Evolutionary conservation across 768 basidiomycete species (phyloP), one percentile per base, ranked within the genome.

Genomic region (Pulveroboletus sp.): DNA sequence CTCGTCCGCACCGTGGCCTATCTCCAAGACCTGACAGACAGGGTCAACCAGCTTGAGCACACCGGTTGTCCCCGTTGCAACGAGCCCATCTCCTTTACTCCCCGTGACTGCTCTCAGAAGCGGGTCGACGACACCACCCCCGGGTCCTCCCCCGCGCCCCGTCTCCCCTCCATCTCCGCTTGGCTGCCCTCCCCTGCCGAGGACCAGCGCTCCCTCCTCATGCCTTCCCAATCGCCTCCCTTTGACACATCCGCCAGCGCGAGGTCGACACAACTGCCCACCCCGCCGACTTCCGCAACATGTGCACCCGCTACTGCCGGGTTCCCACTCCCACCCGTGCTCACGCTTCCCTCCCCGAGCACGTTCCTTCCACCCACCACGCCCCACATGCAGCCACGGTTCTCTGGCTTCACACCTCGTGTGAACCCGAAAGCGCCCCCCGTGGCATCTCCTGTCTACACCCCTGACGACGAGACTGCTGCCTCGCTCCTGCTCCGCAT

Each of bases 1-100:
- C 79, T 94, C 44, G 82, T 90, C 54, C 73, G 88, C 59, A 90
- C 91, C 0, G 91, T 94, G 11, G 67, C 80, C 1, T 90, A 83
- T 68, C 77, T 93, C 69, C 76, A 85, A 67, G 81, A 86, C 51
- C 75, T 93, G 38, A 70, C 87, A 4, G 68, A 71, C 30, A 77
- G 73, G 43, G 81, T 90, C 51, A 53, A 55, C 37, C 63, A 62
- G n/a, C 70, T 81, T 24, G 77, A 79, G 51, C 51, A 48, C 15
- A 32, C 37, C 36, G 53, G 68, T 24, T 64, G 57, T 38, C 55
- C 61, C 28, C 56, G 53, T 33, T 64, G 63, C 57, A 54, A 15
- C 48, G 50, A 50, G 49, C 48, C 57, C 45, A 58, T 64, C 43
- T 49, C 60, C 35, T 15, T 50, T 5, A 10, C 39, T 27, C 31